These are phyloP conservation scores for Arxiozyma heterogenica DNA, from an alignment of 1,139 yeast genomes.

Conservation along the genomic window DNA sequence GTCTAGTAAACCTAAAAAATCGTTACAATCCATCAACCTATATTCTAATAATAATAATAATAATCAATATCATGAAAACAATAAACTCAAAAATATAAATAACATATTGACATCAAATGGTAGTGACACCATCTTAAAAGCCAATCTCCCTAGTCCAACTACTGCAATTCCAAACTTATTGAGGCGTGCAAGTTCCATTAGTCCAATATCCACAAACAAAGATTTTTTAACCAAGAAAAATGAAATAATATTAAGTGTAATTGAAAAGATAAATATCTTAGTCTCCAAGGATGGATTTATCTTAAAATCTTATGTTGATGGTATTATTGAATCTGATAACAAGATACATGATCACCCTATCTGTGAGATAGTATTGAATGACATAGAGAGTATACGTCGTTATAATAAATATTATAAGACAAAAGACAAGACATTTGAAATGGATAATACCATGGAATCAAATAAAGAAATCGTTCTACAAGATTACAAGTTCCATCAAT, in stretches of 20 bases:
- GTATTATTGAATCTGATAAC: conserved; percentile 61
- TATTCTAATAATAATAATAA: neutral
- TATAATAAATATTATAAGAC: neutral
- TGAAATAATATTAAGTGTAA: conserved; percentile 69
- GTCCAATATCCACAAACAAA: conserved; percentile 24
- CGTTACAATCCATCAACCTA: neutral
- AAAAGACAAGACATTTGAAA: neutral
- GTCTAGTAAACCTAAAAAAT: conserved; percentile 19
- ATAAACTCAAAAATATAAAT: neutral
- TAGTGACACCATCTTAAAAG: neutral
- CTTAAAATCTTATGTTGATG: conserved; percentile 67
- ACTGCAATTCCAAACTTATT: conserved; percentile 15
- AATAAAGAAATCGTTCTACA: conserved; percentile 43
- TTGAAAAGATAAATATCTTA: conserved; percentile 64
- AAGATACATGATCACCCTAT: conserved; percentile 69
- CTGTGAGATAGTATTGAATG: conserved; percentile 56
- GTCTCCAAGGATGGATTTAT: conserved; percentile 53
- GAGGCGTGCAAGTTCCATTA: conserved; percentile 11
- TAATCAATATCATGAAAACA: neutral
- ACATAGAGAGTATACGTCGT: conserved; percentile 13
- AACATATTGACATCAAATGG: neutral
- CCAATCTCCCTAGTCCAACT: neutral
- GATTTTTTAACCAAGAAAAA: conserved; percentile 43
- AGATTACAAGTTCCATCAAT: conserved; percentile 83
- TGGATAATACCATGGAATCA: conserved; percentile 20